A percentile compares a stretch with the other conserved stretches of the same genome.
These are phyloP conservation scores for Chaetomium sp. DNA, from an alignment of 2,329 filamentous ascomycete species.

Conservation along the genomic window DNA sequence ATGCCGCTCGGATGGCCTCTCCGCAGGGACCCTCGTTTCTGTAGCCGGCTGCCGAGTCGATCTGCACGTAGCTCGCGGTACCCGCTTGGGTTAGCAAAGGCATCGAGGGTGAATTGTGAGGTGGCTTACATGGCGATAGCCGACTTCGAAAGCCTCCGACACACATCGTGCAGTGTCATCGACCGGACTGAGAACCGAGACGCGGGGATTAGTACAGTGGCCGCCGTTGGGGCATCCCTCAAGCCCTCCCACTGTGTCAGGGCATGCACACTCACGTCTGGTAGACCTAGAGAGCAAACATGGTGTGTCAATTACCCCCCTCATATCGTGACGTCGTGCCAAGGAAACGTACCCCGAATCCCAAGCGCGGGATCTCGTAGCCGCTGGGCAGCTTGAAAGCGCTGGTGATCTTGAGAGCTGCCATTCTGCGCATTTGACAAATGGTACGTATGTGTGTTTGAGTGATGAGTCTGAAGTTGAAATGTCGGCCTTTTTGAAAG, in stretches of 20 bases:
- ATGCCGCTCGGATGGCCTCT: slow-evolving; percentile 44
- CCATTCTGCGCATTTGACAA: slow-evolving; percentile 43
- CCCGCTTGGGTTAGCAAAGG: not conserved
- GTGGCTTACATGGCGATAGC: slow-evolving; percentile 56
- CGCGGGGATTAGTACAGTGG: not conserved
- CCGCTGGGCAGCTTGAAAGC: slow-evolving; percentile 58
- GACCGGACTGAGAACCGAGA: slow-evolving; percentile 18
- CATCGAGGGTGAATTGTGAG: not conserved
- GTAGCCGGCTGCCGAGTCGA: slow-evolving; percentile 58
- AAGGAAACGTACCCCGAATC: slow-evolving; percentile 50
- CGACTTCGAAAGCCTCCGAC: slow-evolving; percentile 51
- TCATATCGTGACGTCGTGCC: not conserved
- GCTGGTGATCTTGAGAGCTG: slow-evolving; percentile 50
- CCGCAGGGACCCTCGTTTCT: slow-evolving; percentile 54
- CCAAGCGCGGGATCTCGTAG: slow-evolving; percentile 54
- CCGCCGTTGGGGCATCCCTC: not conserved
- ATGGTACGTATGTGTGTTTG: not conserved
- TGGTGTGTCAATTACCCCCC: not conserved
- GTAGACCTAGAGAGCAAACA: slow-evolving; percentile 48
- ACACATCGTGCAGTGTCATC: slow-evolving; percentile 44
- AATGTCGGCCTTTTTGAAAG: not conserved
- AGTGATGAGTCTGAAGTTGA: not conserved
- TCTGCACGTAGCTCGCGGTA: slow-evolving; percentile 37
- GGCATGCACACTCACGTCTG: slow-evolving; percentile 49
- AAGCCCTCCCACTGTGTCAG: not conserved